Conservation (phyloP, 2,329 filamentous ascomycete species). For the Stagonosporopsis tanaceti region DNA sequence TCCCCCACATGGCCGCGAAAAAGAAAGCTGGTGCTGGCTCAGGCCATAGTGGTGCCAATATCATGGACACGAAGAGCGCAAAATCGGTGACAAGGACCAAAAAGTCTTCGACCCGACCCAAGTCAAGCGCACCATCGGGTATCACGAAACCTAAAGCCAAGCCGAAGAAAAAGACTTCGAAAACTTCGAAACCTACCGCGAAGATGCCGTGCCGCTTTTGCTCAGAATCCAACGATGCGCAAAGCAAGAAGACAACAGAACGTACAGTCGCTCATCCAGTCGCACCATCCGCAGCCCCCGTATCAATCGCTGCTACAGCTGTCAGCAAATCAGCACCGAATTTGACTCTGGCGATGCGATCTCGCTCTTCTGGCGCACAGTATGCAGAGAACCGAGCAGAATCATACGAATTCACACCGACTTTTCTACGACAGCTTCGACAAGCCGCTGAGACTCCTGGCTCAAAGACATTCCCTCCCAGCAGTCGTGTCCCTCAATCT, state of each 20-base stretch:
- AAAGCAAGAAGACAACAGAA: neutral
- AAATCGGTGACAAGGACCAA: neutral
- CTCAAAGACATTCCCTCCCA: too few relatives aligned
- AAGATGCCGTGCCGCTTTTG: neutral
- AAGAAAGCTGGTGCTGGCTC: neutral
- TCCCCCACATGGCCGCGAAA: neutral
- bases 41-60: too few relatives aligned
- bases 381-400: neutral
- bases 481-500: too few relatives aligned
- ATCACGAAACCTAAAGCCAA: neutral
- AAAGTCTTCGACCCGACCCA: neutral
- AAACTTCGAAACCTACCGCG: neutral
- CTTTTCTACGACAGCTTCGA: neutral
- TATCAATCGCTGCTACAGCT: neutral
- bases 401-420: neutral
- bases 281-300: neutral
- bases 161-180: neutral
- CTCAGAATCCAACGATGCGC: neutral
- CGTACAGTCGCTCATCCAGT: neutral
- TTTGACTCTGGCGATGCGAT: neutral
- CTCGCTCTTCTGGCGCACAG: neutral
- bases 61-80: neutral
- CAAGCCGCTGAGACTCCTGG: neutral
- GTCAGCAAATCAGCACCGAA: fast-evolving
- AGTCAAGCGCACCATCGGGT: neutral